phyloP scores from a whole-genome alignment of 345 rosid species.

The Turnera subulata region DNA sequence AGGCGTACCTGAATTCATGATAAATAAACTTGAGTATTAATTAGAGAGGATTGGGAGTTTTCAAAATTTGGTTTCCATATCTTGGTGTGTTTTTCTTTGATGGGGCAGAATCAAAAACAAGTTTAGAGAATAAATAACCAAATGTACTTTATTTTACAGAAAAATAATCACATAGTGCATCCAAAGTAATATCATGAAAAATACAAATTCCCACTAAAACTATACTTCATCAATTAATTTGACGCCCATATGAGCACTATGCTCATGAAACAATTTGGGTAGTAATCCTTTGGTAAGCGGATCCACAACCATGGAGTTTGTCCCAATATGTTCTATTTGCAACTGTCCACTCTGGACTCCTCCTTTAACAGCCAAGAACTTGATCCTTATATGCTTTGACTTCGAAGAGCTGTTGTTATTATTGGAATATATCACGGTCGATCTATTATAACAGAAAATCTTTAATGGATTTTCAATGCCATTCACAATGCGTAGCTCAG shows the following conservation, averaged over 20 bases:
- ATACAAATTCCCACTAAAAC: constrained; percentile 4
- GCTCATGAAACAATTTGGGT: constrained; percentile 12
- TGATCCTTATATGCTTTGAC: background rate
- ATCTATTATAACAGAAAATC: background rate
- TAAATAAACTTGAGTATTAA: no score
- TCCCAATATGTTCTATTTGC: background rate
- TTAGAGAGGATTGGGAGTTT: no score
- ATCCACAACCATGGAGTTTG: constrained; percentile 3
- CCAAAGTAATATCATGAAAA: no score
- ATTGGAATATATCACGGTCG: constrained; percentile 1
- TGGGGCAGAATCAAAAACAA: no score
- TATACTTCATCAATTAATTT: no score
- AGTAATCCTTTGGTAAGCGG: constrained; percentile 5
- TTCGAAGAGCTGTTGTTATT: background rate
- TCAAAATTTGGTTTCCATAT: no score
- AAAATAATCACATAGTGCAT: no score
- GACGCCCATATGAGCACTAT: background rate
- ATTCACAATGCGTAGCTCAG: background rate
- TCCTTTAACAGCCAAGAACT: background rate
- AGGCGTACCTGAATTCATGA: no score
- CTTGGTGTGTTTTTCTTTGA: no score
- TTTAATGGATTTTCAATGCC: background rate
- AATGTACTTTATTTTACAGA: no score
- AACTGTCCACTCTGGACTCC: background rate
- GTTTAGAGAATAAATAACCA: no score